phyloP scores from a whole-genome alignment of 1,284 basidiomycete species.

The Cutaneotrichosporon spelunceum region DNA sequence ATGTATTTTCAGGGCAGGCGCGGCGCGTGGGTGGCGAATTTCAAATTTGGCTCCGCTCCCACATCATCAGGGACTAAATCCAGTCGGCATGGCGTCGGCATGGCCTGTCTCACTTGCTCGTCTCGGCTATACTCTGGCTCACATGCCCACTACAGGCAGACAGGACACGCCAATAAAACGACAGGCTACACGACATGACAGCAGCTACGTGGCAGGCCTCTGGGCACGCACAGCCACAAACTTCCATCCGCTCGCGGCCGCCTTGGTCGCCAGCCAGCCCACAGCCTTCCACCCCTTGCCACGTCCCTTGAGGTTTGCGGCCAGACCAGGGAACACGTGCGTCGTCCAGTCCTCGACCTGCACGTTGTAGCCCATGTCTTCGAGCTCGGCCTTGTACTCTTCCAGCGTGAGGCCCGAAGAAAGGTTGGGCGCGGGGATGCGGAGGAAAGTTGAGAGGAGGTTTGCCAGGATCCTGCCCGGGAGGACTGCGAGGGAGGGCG shows the following conservation, averaged over 20 bases:
- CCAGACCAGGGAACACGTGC: conserved; percentile 63
- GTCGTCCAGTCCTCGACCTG: conserved; percentile 61
- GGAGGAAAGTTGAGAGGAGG: conserved; percentile 38
- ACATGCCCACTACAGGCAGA: too few species aligned
- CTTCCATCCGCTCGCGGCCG: conserved; percentile 53
- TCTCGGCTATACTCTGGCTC: too few species aligned
- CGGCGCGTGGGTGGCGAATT: neutral
- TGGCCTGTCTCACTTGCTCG: too few species aligned
- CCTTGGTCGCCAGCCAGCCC: conserved; percentile 52
- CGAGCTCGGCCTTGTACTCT: conserved; percentile 56
- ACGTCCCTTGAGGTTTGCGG: conserved; percentile 55
- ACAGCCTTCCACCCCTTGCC: conserved; percentile 56
- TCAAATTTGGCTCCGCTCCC: conserved; percentile 1
- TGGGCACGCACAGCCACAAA: conserved; percentile 60
- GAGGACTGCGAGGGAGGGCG: conserved; percentile 19
- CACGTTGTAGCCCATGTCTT: conserved; percentile 60
- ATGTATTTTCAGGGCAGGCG: neutral
- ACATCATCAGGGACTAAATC: too few species aligned
- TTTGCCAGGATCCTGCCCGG: conserved; percentile 25
- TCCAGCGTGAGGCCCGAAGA: conserved; percentile 49
- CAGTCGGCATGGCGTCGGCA: too few species aligned
- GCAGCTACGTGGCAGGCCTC: neutral
- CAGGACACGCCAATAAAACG: too few species aligned
- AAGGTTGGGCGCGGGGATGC: conserved; percentile 60
- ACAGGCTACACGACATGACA: neutral